These are phyloP conservation scores for Solanum chilense DNA, from an alignment of 257 asterid species.

Conservation along the genomic window DNA sequence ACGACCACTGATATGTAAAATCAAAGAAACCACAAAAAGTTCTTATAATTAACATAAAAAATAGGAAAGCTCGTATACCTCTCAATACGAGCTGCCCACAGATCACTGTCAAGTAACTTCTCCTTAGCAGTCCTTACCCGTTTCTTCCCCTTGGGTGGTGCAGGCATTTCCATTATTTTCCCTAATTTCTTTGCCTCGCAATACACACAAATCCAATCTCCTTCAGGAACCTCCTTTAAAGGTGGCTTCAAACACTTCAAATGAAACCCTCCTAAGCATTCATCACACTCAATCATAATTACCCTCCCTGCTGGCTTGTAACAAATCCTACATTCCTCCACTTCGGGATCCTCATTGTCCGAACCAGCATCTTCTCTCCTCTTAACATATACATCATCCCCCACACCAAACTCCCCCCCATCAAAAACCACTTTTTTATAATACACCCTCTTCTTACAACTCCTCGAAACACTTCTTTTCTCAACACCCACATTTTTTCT, in stretches of 20 bases:
- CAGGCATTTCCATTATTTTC: constrained; percentile 33
- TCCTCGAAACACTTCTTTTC: constrained; percentile 15
- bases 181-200: constrained; percentile 54
- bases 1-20: neutral
- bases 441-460: constrained; percentile 37
- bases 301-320: constrained; percentile 56
- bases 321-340: constrained; percentile 83
- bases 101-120: constrained; percentile 78
- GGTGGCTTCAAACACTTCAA: constrained; percentile 82
- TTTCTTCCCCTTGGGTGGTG: constrained; percentile 61
- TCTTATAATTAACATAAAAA: neutral
- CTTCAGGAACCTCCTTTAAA: constrained; percentile 66
- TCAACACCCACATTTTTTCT: neutral
- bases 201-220: constrained; percentile 76
- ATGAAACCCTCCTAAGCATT: constrained; percentile 92
- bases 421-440: constrained; percentile 65
- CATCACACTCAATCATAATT: constrained; percentile 85
- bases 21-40: neutral
- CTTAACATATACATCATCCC: constrained; percentile 74
- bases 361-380: constrained; percentile 59
- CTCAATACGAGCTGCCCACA: constrained; percentile 80
- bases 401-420: constrained; percentile 61
- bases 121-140: constrained; percentile 71
- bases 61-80: constrained; percentile 29
- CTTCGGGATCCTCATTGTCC: constrained; percentile 62